Base-by-base conservation (phyloP, 1,139 yeast species). In the Suhomyces bribrorum region DNA sequence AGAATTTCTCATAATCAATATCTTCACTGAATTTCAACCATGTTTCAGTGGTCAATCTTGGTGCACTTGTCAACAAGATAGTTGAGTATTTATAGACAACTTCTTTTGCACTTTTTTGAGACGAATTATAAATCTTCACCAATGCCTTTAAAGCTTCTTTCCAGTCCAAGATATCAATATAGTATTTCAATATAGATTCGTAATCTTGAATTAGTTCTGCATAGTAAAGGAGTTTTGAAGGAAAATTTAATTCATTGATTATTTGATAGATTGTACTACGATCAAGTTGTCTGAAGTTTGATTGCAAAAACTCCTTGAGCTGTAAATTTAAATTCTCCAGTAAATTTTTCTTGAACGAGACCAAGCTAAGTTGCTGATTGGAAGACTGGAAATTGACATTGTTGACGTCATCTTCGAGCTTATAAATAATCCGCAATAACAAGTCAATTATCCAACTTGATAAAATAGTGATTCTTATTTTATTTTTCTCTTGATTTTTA, bases 361-460 rank as follows among this genome's bases (percentile, higher is more conserved):
- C 15, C 5, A 12, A 13, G 28, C 13, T 15, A 13, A 22, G 9
- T 27, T 24, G 8, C 23, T 20, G 23, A n/a, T 8, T 20, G 23
- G 11, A 8, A 20, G 8, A n/a, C 11, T 20, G 23, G 8, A n/a
- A 18, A 13, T 27, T 25, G 14, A 25, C 34, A 14, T 36, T 41
- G 7, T 41, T 37, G 5, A 44, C 16, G 7, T 54, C 59, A 14
- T 49, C 44, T 36, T 61, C 61, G 7, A 61, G 41, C 13, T 48
- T 46, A 31, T 57, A 52, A 6, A 63, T 52, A 6, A 52, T 45
- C 32, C 73, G 47, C 6, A 68, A 51, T 53, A 63, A 55, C 9
- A 86, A 61, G 62, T 89, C 94, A 5, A 87, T 74, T 27, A 90
- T 78, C 96, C 97, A 90, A 42, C 85, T 78, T 0, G 90, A 79